These are phyloP conservation scores for Zygnema circumcarinatum DNA, from an alignment of 139 green algal species.

Conservation along the genomic window DNA sequence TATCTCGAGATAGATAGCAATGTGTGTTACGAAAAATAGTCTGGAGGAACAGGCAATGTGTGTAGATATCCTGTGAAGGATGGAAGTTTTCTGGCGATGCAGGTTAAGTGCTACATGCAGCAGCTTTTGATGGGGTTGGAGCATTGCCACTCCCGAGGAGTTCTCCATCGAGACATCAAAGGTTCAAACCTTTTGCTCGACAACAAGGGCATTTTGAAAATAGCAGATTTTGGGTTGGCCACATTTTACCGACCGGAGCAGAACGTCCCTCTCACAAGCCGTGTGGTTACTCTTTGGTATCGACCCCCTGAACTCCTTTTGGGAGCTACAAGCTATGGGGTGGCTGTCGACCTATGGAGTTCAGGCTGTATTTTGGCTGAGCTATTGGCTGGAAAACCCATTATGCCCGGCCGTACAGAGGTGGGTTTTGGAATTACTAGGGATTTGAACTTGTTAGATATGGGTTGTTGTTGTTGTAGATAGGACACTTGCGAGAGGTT, in stretches of 20 bases:
- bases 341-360: slow-evolving; percentile 96
- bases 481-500: not conserved
- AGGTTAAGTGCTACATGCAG: slow-evolving; percentile 63
- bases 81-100: not conserved
- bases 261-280: slow-evolving; percentile 56
- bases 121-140: slow-evolving; percentile 50
- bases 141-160: slow-evolving; percentile 58
- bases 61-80: too few species aligned
- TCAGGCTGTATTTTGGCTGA: slow-evolving; percentile 76
- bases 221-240: slow-evolving; percentile 66
- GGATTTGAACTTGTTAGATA: too few species aligned
- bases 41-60: too few species aligned
- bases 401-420: slow-evolving; percentile 66
- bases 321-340: slow-evolving; percentile 91
- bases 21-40: too few species aligned
- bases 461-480: too few species aligned
- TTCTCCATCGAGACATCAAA: slow-evolving; percentile 67
- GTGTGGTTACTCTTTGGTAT: slow-evolving; percentile 99
- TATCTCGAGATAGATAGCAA: too few species aligned
- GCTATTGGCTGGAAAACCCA: slow-evolving; percentile 63
- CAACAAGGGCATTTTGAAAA: slow-evolving; percentile 61
- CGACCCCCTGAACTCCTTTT: slow-evolving; percentile 95
- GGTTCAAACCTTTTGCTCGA: slow-evolving; percentile 62
- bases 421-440: too few species aligned
- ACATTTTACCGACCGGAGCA: slow-evolving; percentile 59